phyloP scores from a whole-genome alignment of 2,329 filamentous ascomycete species.

The Tolypocladium tundrense region DNA sequence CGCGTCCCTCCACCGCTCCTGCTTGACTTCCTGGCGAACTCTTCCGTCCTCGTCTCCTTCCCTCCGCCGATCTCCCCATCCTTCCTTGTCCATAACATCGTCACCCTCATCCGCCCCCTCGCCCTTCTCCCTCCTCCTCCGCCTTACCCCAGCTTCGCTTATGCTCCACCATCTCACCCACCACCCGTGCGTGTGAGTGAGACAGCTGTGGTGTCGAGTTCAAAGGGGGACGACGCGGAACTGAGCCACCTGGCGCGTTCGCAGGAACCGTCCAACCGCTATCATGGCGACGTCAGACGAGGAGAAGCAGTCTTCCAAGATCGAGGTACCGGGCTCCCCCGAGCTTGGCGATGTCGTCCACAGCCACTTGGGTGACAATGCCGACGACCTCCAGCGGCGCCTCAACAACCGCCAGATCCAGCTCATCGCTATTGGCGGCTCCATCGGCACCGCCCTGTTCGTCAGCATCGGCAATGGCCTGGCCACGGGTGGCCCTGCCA shows the following conservation, averaged over 20 bases:
- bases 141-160: not conserved
- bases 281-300: conserved; percentile 13
- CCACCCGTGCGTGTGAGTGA: not conserved
- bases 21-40: not conserved
- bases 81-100: not conserved
- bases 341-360: conserved; percentile 14
- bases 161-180: not conserved
- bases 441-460: conserved; percentile 49
- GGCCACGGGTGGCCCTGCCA: conserved; percentile 31
- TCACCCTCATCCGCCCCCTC: not conserved
- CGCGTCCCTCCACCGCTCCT: not conserved
- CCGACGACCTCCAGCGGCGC: conserved; percentile 32
- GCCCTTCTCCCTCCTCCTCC: not conserved
- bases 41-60: not conserved
- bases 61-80: not conserved
- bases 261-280: not conserved
- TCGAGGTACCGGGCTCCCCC: conserved; percentile 11
- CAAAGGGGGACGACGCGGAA: not conserved
- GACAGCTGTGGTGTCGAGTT: not conserved
- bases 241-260: not conserved
- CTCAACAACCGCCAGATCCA: conserved; percentile 47
- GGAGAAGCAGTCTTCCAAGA: conserved; percentile 16
- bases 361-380: conserved; percentile 18
- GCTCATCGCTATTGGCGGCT: conserved; percentile 48
- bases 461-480: conserved; percentile 50